These are phyloP conservation scores for Casaregolazyma lundiana DNA, from an alignment of 1,139 yeast species.

Conservation along the genomic window DNA sequence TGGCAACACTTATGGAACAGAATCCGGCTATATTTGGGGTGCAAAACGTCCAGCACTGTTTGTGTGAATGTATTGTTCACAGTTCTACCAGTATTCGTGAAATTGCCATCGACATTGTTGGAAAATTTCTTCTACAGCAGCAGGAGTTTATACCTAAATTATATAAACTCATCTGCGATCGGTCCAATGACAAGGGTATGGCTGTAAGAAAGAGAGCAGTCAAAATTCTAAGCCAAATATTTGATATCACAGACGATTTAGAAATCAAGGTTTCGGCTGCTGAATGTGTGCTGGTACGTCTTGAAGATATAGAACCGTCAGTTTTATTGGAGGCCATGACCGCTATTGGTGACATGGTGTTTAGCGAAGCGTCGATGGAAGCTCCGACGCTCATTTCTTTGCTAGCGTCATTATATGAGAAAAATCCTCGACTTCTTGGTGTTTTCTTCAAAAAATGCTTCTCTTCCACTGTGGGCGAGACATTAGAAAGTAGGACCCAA, in stretches of 20 bases:
- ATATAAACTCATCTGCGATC: slow-evolving; percentile 46
- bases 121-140: slow-evolving; percentile 44
- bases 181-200: slow-evolving; percentile 56
- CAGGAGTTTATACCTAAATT: slow-evolving; percentile 47
- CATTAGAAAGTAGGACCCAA: not conserved
- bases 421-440: slow-evolving; percentile 28
- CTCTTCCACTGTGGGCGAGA: not conserved
- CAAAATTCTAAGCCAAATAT: slow-evolving; percentile 49
- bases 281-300: slow-evolving; percentile 47
- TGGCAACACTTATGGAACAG: slow-evolving; percentile 47
- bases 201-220: slow-evolving; percentile 63
- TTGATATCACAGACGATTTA: slow-evolving; percentile 33
- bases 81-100: slow-evolving; percentile 69
- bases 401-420: slow-evolving; percentile 9
- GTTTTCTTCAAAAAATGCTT: slow-evolving; percentile 38
- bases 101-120: slow-evolving; percentile 65
- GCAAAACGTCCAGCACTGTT: slow-evolving; percentile 48
- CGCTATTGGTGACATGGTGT: not conserved
- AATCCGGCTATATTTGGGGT: slow-evolving; percentile 49
- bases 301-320: slow-evolving; percentile 67
- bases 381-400: not conserved
- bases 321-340: slow-evolving; percentile 45
- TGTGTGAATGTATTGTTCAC: slow-evolving; percentile 52
- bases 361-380: not conserved
- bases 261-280: slow-evolving; percentile 43